phyloP scores from a whole-genome alignment of 164 flowering plant species.

The Akebia trifoliata region DNA sequence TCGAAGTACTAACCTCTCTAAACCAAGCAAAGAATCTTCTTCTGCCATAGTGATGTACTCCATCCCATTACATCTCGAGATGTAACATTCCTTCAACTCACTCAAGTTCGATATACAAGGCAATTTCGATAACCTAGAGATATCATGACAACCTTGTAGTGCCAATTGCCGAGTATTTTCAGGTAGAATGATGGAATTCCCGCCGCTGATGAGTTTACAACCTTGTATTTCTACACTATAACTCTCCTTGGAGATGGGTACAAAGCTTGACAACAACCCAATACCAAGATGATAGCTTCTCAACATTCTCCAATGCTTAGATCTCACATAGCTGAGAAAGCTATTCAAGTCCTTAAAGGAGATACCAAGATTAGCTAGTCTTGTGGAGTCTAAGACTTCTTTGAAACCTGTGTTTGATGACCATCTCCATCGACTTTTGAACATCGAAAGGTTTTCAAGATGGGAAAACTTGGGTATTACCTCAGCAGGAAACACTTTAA shows the following conservation, averaged over 20 bases:
- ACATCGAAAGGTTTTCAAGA: not conserved
- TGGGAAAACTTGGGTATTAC: not conserved
- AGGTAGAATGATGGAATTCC: not conserved
- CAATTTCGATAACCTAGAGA: not conserved
- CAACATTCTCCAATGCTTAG: constrained; percentile 3
- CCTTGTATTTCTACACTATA: constrained; percentile 5
- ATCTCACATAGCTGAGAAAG: constrained; percentile 8
- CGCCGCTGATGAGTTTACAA: not conserved
- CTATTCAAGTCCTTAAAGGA: not conserved
- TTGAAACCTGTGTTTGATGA: no score
- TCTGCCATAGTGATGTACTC: not conserved
- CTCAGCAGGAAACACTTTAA: not conserved
- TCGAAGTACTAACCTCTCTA: constrained; percentile 2
- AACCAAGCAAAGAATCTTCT: constrained; percentile 1
- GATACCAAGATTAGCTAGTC: not conserved
- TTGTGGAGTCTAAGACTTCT: not conserved
- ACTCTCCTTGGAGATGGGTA: constrained; percentile 4
- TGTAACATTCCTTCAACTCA: not conserved
- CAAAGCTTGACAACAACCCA: not conserved
- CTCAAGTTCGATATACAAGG: not conserved
- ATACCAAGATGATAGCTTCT: constrained; percentile 9
- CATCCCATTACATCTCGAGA: not conserved
- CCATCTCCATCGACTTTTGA: not conserved
- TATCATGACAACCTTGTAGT: constrained; percentile 1
- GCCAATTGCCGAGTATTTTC: constrained; percentile 7